Evolutionary conservation across 768 basidiomycete genomes (phyloP), one percentile per base, ranked within the genome.

Genomic region (Erythrobasidium yunnanense): DNA sequence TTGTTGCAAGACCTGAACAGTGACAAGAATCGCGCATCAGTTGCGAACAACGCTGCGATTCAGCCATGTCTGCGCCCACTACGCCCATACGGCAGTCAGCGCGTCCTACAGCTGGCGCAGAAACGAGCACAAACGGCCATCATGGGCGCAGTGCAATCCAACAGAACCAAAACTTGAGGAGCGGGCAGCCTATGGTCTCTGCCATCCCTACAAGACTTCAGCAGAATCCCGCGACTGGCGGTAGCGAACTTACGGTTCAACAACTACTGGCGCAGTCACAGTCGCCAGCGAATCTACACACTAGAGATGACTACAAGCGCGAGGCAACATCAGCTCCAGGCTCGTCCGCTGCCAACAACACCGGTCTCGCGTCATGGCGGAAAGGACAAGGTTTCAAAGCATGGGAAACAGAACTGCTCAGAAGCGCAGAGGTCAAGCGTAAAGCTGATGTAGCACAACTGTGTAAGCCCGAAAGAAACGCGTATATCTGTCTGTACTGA

Each of bases 381-480:
- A 71, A 72, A 35, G 72, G 74, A 20, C 62, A 74, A 69, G 71
- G 72, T 52, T 70, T 75, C 67, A 63, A 87, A 75, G 75, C 46
- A 20, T 90, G 90, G 90, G 91, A 99, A 77, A 82, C 81, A 69
- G 86, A 90, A 70, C 79, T 95, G 34, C 74, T 95, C 49, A 85
- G 88, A 38, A 90, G 83, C 67, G 76, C 85, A 15, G 95, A 97
- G 76, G 86, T 96, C 57, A 89, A 84, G 76, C 83, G 95, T 62
- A 97, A 99, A 76, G 87, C 93, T 1, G 96, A 92, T 1, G 90
- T 99, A 8, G 91, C 92, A 20, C 95, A 99, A 74, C 83, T 99
- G 50, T 99, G 91, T 92, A 74, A 70, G 78, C n/a, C n/a, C n/a
- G n/a, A n/a, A n/a, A n/a, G n/a, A n/a, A n/a, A n/a, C n/a, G n/a